Evolutionary conservation across 2,329 filamentous ascomycete genomes (phyloP), one percentile per base, ranked within the genome.

Genomic region (Ascochyta rabiei): DNA sequence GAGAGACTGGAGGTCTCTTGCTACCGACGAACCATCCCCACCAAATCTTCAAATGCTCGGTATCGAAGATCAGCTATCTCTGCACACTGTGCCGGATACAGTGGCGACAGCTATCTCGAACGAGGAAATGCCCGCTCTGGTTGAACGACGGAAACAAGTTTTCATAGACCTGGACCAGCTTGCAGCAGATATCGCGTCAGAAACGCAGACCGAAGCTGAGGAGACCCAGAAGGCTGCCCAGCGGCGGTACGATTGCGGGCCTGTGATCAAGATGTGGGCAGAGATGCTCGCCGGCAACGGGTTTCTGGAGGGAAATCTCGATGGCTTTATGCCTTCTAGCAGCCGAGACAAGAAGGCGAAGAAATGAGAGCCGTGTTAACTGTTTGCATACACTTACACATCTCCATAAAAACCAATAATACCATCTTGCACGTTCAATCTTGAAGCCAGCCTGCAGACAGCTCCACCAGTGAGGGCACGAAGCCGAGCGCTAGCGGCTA

Each of bases 201-300:
- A 87, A 64, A 62, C 79, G 30, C 70, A 73, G 6, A 62, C 63
- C 13, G 75, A 81, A 34, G 76, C 75, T 1, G 79, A 80, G 12
- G 83, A 85, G 53, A 77, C 82, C 19, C 74, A 79, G 40, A 80
- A 82, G 41, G 83, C 86, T 3, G 75, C 76, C 19, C 81, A 81
- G 24, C 78, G 86, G 2, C 82, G 83, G 64, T 82, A 85, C 66
- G 89, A 96, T 67, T 90, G 89, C 67, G 86, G 84, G 0, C 84
- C 86, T 0, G 84, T 86, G 0, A 80, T 93, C 19, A 85, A 89
- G 63, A 79, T 75, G 33, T 93, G 90, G 86, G 74, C 93, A 39
- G 82, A 82, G 60, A 84, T 83, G 57, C 80, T 96, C 53, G 88
- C 88, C 1, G 84, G 86, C 55, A 87, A 88, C 64, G 86, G 84